phyloP scores from a whole-genome alignment of 257 asterid genomes.

The Plantago ovata region DNA sequence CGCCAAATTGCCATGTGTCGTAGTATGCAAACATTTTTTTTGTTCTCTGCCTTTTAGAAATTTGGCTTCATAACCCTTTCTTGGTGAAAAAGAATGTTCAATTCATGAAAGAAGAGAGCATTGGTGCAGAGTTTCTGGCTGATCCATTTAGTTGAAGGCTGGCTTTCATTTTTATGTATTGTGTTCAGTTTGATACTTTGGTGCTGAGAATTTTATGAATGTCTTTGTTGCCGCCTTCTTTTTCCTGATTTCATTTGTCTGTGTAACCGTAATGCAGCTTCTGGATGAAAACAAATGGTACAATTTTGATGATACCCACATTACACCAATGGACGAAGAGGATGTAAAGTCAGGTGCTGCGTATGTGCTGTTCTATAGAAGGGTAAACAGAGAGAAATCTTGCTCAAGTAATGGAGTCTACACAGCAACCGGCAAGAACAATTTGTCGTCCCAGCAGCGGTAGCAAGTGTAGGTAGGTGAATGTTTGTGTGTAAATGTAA shows the following conservation, averaged over 20 bases:
- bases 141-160: no score
- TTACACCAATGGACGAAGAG: constrained; percentile 77
- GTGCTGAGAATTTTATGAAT: not conserved
- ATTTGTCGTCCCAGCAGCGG: constrained; percentile 23
- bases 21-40: no score
- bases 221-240: not conserved
- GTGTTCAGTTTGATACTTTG: not conserved
- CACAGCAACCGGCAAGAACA: constrained; percentile 33
- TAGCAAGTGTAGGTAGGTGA: constrained; percentile 16
- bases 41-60: not conserved
- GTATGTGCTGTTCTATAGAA: constrained; percentile 85
- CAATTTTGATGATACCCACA: constrained; percentile 91
- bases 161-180: not conserved
- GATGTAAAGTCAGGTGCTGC: constrained; percentile 94
- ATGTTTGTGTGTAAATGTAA: constrained; percentile 38
- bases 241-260: not conserved
- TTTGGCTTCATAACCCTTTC: no score
- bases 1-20: not conserved
- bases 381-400: constrained; percentile 63
- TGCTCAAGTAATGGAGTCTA: constrained; percentile 50
- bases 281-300: constrained; percentile 94
- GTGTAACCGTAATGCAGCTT: constrained; percentile 48
- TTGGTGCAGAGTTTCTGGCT: not conserved
- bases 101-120: not conserved
- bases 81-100: not conserved